Evolutionary conservation across 192 early-diverging fungal species (phyloP).

Genomic region (Backusella macrospora): DNA sequence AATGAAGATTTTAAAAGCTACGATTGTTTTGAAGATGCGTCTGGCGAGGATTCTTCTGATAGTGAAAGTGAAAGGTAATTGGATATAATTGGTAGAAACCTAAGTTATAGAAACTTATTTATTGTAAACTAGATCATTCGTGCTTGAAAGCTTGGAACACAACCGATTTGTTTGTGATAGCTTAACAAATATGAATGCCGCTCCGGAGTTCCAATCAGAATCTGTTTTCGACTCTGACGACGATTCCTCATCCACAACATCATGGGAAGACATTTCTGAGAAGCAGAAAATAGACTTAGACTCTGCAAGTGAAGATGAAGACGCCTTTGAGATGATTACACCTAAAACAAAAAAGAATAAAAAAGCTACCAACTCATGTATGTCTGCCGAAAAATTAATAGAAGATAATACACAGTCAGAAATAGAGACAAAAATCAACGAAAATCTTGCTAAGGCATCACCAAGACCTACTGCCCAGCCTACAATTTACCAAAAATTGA

Average conservation of each 20-base stretch:
- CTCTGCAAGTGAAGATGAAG: conserved; percentile 15
- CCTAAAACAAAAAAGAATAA: not conserved
- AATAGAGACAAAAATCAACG: not conserved
- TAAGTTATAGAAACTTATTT: conserved; percentile 1
- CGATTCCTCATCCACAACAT: conserved; percentile 16
- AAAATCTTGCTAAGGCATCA: conserved; percentile 5
- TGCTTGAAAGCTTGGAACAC: conserved; percentile 9
- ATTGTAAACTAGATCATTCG: conserved; percentile 12
- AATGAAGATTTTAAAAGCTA: not conserved
- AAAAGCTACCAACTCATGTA: not conserved
- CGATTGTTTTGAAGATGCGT: conserved; percentile 27
- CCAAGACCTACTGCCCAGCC: conserved; percentile 37
- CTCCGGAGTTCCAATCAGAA: conserved; percentile 8
- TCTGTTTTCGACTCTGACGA: conserved; percentile 6
- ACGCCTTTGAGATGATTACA: not conserved
- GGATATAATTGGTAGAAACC: not conserved
- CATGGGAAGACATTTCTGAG: conserved; percentile 22
- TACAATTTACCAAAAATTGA: conserved; percentile 67
- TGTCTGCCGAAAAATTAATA: not conserved
- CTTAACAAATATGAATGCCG: conserved; percentile 8
- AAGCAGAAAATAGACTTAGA: not conserved
- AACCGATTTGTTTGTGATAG: conserved; percentile 15
- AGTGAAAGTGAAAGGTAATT: conserved; percentile 28
- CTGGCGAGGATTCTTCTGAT: conserved; percentile 28
- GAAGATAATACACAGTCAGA: conserved; percentile 9